Evolutionary conservation across 805 yeast genomes (phyloP), one percentile per base, ranked within the genome.

Genomic region (Vanderwaltozyma verrucispora): DNA sequence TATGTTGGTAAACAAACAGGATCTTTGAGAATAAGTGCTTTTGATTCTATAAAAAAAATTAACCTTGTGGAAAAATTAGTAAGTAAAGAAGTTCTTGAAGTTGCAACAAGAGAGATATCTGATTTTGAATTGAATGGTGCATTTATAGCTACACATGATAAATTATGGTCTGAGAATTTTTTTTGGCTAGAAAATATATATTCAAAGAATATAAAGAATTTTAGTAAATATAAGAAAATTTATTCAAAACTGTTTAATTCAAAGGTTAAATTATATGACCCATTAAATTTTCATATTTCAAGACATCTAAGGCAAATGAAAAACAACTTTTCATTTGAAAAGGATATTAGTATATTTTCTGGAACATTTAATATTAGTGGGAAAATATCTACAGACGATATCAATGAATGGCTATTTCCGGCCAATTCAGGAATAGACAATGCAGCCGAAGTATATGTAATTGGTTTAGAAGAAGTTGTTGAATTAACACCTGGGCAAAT

Each of bases 321-420:
- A 27, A 50, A 61, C 11, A 69, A 72, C 30, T 92, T 72, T 53
- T 76, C 89, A 1, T 69, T 77, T 10, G 68, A 70, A 37, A 69
- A 72, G 35, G 69, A 75, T 30, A 76, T 86, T 20, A 61, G 69
- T 0, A 68, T 92, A 2, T 85, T 80, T 55, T 74, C 82, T 0
- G 97, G 95, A 0, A 85, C 96, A 0, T 89, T 76, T 55, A 92
- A 92, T 51, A 74, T 88, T 15, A 84, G 86, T 49, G 97, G 96
- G 2, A 73, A 75, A 20, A 51, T 65, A 3, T 56, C 67, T 4
- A 69, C 69, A 11, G 72, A 68, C 4, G 87, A 82, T 47, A 64
- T 92, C 20, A 60, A 74, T 0, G 58, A 69, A 1, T 89, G 97
- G 96, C 62, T 92, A 19, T 82, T 80, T 49, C 96, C 96, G 1